phyloP scores from a whole-genome alignment of 1,139 yeast genomes.

The Saccharomycopsis crataegensis region DNA sequence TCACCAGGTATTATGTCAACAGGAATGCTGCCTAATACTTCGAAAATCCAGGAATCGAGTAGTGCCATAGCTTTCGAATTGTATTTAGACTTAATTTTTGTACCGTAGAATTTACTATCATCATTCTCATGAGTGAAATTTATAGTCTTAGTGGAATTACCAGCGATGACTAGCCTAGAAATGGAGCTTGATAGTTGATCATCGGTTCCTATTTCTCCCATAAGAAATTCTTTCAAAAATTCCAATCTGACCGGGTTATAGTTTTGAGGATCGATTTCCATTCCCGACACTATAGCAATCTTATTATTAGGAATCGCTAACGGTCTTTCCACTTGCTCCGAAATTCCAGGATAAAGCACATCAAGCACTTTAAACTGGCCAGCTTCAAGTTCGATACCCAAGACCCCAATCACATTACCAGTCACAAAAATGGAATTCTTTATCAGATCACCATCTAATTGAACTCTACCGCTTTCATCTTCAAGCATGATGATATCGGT shows the following conservation, averaged over 20 bases:
- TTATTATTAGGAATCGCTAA: slow-evolving; percentile 23
- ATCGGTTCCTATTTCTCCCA: slow-evolving; percentile 52
- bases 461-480: slow-evolving; percentile 88
- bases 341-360: slow-evolving; percentile 57
- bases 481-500: slow-evolving; percentile 67
- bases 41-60: slow-evolving; percentile 53
- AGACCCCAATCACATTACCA: slow-evolving; percentile 76
- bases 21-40: slow-evolving; percentile 54
- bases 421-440: slow-evolving; percentile 56
- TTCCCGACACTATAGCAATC: slow-evolving; percentile 70
- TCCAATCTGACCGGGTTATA: slow-evolving; percentile 38
- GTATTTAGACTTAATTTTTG: slow-evolving; percentile 44
- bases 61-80: slow-evolving; percentile 35
- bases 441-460: slow-evolving; percentile 53
- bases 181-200: slow-evolving; percentile 28
- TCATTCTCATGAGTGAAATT: slow-evolving; percentile 28
- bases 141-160: slow-evolving; percentile 46
- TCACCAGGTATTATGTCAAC: slow-evolving; percentile 80
- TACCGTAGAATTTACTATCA: slow-evolving; percentile 38
- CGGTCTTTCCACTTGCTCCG: slow-evolving; percentile 43
- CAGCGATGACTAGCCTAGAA: slow-evolving; percentile 60
- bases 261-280: slow-evolving; percentile 43
- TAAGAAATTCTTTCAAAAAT: slow-evolving; percentile 60
- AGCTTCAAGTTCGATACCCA: slow-evolving; percentile 79
- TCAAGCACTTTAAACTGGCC: slow-evolving; percentile 86